phyloP scores from a whole-genome alignment of 2,329 filamentous ascomycete genomes.

The Trichoderma asperellum region DNA sequence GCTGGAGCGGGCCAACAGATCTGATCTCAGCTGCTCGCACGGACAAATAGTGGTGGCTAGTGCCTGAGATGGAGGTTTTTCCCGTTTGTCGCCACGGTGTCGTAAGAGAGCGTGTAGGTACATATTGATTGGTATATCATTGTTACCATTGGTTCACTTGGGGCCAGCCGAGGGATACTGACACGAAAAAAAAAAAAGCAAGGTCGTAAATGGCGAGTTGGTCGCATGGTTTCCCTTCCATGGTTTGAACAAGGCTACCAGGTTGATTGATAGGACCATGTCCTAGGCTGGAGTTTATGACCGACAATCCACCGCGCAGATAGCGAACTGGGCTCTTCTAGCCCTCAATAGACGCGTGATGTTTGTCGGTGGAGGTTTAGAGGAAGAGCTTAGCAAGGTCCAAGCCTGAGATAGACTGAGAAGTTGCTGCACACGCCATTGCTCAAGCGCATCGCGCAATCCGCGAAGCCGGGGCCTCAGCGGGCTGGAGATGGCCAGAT shows the following conservation, averaged over 20 bases:
- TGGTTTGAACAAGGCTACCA: neutral
- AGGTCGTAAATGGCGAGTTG: neutral
- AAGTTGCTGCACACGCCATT: conserved; percentile 6
- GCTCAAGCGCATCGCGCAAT: conserved; percentile 26
- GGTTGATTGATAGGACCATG: too few species aligned
- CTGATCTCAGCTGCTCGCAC: neutral
- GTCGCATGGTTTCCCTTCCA: neutral
- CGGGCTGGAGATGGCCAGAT: neutral
- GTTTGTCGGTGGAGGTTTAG: neutral
- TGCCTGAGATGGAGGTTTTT: conserved; percentile 15
- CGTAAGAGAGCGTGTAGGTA: neutral
- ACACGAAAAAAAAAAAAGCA: too few species aligned
- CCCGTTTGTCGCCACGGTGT: neutral
- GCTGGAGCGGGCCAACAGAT: neutral
- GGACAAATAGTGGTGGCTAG: neutral
- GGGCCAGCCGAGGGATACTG: neutral
- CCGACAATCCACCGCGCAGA: neutral
- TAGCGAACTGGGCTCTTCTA: conserved; percentile 1
- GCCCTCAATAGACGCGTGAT: neutral
- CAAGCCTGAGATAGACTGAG: neutral
- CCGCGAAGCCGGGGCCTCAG: neutral
- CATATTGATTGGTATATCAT: neutral
- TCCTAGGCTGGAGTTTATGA: neutral
- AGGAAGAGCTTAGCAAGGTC: neutral
- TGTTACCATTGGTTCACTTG: neutral